Conservation (phyloP, 106 monocot genomes). For the Allium sativum region DNA sequence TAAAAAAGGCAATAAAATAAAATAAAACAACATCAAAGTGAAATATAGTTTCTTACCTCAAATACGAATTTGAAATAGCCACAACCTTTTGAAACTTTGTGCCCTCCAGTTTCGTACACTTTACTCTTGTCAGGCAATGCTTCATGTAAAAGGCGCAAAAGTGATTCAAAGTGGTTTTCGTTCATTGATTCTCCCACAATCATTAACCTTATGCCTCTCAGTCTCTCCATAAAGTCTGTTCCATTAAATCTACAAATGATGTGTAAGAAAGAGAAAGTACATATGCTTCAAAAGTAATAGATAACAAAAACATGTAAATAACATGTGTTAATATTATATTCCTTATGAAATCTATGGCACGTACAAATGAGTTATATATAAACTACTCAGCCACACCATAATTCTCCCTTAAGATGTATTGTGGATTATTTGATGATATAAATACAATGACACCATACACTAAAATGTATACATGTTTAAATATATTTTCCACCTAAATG, state of each 20-base stretch:
- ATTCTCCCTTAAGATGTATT: too few species aligned
- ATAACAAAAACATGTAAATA: too few species aligned
- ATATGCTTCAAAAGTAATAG: background rate
- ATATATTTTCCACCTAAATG: too few species aligned
- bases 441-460: too few species aligned
- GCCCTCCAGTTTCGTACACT: constrained; percentile 82
- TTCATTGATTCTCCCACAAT: constrained; percentile 93
- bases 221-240: constrained; percentile 65
- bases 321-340: too few species aligned
- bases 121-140: constrained; percentile 63
- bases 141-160: constrained; percentile 70
- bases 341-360: too few species aligned
- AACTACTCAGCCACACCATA: too few species aligned
- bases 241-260: constrained; percentile 74
- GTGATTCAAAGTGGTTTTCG: constrained; percentile 89
- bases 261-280: constrained; percentile 4
- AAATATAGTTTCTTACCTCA: constrained; percentile 27
- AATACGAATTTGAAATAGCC: constrained; percentile 81
- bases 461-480: too few species aligned
- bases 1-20: too few species aligned
- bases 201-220: constrained; percentile 76
- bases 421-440: too few species aligned
- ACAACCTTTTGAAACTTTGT: constrained; percentile 79
- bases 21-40: too few species aligned
- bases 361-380: too few species aligned